Conservation (phyloP, 192 early-diverging fungal genomes). For the Chytriomyces confervae region DNA sequence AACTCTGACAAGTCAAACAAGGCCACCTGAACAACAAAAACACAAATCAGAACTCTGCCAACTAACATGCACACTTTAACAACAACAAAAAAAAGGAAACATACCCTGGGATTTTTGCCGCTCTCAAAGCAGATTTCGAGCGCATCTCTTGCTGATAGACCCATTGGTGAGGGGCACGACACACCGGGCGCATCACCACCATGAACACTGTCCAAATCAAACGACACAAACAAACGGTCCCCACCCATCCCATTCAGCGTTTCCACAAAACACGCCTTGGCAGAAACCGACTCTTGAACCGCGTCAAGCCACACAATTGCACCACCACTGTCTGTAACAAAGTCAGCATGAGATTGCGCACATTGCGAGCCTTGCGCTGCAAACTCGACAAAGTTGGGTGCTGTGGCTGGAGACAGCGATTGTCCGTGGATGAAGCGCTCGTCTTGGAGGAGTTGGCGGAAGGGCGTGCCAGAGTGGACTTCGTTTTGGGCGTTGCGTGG, state of each 20-base stretch:
- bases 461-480: slow-evolving; percentile 31
- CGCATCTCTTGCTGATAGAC: slow-evolving; percentile 24
- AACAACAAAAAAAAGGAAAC: neutral
- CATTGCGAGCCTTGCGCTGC: slow-evolving; percentile 33
- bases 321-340: neutral
- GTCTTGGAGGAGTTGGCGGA: slow-evolving; percentile 39
- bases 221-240: slow-evolving; percentile 31
- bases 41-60: neutral
- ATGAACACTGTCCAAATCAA: slow-evolving; percentile 36
- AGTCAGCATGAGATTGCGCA: slow-evolving; percentile 26
- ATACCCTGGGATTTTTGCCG: slow-evolving; percentile 26
- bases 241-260: slow-evolving; percentile 20
- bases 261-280: neutral
- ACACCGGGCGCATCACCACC: slow-evolving; percentile 31
- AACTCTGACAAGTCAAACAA: slow-evolving; percentile 36
- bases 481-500: neutral
- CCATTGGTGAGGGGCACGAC: slow-evolving; percentile 22
- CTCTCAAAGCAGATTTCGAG: slow-evolving; percentile 31
- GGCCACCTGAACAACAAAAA: neutral
- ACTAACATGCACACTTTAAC: neutral
- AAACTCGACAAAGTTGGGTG: slow-evolving; percentile 27
- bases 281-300: neutral
- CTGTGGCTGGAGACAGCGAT: neutral
- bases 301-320: slow-evolving; percentile 28
- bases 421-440: slow-evolving; percentile 1